Percentiles rank a stretch among this genome's conserved stretches.
Conservation (phyloP, 2,329 filamentous ascomycete genomes). For the Phyllosticta citrichinensis region DNA sequence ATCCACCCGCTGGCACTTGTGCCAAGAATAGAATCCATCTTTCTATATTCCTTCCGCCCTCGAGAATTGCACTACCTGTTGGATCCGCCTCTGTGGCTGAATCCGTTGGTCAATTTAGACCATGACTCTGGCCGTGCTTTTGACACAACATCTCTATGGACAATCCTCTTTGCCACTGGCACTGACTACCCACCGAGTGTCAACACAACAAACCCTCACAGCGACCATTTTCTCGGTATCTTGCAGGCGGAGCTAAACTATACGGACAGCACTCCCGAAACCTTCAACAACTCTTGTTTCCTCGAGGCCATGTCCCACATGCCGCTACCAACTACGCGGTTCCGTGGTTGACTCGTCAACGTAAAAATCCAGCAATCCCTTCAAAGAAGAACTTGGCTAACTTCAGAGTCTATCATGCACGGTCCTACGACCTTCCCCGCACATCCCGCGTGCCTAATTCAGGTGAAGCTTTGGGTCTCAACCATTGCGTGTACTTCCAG, state of each 20-base stretch:
- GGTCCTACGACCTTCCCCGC: neutral
- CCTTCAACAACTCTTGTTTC: neutral
- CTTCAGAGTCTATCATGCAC: neutral
- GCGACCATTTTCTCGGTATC: neutral
- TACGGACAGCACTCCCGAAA: neutral
- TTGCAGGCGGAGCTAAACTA: neutral
- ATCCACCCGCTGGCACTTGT: neutral
- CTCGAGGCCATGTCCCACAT: neutral
- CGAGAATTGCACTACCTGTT: neutral
- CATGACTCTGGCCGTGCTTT: neutral
- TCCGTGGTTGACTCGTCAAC: neutral
- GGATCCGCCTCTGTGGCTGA: neutral
- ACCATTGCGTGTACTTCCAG: neutral
- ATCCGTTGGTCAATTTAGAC: neutral
- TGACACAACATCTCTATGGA: neutral
- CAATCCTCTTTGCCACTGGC: neutral
- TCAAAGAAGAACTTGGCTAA: neutral
- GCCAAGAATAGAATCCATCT: neutral
- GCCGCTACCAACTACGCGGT: neutral
- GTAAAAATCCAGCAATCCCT: neutral
- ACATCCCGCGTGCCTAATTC: neutral
- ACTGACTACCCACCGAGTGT: neutral
- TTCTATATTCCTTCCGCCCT: neutral
- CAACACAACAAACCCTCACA: neutral
- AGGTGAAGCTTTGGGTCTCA: neutral